Conservation (phyloP, 768 basidiomycete species). For the Mrakia frigida region DNA sequence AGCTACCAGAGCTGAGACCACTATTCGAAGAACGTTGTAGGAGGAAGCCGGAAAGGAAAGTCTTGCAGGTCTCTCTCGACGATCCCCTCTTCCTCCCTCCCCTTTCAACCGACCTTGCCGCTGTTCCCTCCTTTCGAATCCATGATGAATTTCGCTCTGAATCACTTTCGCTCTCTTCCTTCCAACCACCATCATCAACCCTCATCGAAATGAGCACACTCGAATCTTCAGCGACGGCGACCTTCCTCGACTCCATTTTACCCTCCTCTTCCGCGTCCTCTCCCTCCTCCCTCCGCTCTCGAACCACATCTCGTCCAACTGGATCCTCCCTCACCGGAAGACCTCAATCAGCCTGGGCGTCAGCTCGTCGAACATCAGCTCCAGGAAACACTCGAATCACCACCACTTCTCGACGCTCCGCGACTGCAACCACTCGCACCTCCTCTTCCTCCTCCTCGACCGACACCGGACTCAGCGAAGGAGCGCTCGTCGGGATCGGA, state of each 20-base stretch:
- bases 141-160: not conserved
- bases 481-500: not conserved
- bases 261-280: not conserved
- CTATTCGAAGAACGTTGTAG: too few species aligned
- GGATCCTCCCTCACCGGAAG: not conserved
- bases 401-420: not conserved
- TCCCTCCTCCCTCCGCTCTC: not conserved
- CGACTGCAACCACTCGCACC: not conserved
- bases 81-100: not conserved
- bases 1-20: too few species aligned
- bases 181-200: not conserved
- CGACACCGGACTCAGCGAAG: not conserved
- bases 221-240: not conserved
- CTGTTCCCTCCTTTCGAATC: not conserved
- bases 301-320: not conserved
- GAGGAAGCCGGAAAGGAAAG: too few species aligned
- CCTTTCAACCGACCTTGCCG: constrained; percentile 12
- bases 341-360: not conserved
- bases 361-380: not conserved
- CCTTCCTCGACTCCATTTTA: not conserved
- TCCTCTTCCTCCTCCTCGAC: not conserved
- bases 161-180: not conserved
- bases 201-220: not conserved
- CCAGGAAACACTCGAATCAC: not conserved
- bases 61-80: too few species aligned